Base-by-base conservation (phyloP, 345 rosid species). In the Aegle marmelos region DNA sequence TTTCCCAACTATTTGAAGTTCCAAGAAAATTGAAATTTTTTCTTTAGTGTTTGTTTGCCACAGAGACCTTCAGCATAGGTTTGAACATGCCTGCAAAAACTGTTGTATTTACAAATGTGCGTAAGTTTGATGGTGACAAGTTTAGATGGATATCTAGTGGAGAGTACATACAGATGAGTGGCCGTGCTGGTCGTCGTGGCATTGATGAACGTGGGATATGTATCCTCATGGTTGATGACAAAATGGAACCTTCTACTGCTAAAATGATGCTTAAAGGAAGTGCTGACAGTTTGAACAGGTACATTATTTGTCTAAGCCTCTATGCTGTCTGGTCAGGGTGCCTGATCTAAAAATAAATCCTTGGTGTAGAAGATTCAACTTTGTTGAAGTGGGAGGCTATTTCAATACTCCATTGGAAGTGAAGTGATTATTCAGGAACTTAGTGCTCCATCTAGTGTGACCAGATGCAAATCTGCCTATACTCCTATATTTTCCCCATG, bases 151-250 rank as follows among this genome's bases (percentile, higher is more conserved):
- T 96, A 86, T 87, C 99, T 41, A 91, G 99, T 85, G 99, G 98
- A 79, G 98, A 94, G 82, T 96, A 96, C 82, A 91, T 94, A 77
- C 99, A 96, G 74, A 96, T 96, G 98, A 96, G 99, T 81, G 99
- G 99, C 33, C 95, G 99, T 78, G 99, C 99, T 72, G 99, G 99
- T 83, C 97, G 98, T 84, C 94, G 98, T 86, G 99, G 99, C 74
- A 92, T 96, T 84, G 99, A 96, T 86, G 92, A 87, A 24, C 92
- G 97, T 57, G 98, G 99, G 79, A 79, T 96, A 79, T 96, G 99
- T 81, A 91, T 96, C 82, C 97, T 96, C 69, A 94, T 96, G 98
- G 87, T 94, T 82, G 98, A 94, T 75, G 99, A 96, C 87, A 94
- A 91, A 87, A 82, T 96, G 88, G 99, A 96, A 81, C 98, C 99